Evolutionary conservation across 345 rosid genomes (phyloP), one percentile per base, ranked within the genome.

Genomic region (Salix caprea): DNA sequence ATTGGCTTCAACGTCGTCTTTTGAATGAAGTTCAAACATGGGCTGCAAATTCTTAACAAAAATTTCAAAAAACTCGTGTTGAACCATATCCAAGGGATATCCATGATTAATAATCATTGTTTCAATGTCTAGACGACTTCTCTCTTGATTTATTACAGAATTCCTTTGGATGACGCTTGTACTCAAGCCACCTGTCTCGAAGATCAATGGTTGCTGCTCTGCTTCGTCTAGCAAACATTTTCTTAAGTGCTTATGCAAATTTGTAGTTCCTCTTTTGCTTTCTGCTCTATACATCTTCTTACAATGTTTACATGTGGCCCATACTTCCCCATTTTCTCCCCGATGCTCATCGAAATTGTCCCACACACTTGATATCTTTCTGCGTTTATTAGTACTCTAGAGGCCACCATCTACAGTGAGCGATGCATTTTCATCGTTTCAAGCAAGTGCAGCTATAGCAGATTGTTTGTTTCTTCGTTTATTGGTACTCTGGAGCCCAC

Each of bases 311-410:
- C 1, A 52, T 19, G 23, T 52, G 58, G 23, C 58, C 58, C 58
- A 19, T 19, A 6, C 58, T 52, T 52, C 23, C n/a, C 58, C 23
- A 52, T 52, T 52, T 52, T 52, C 60, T 52, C 1, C 24, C 23
- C 0, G 0, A 7, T 52, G 24, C 24, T 6, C 2, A 52, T 1
- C 10, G 24, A 52, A 52, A 0, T 0, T 0, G 3, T 52, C 58
- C 58, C 23, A 52, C 23, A 19, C 24, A 19, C 3, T 7, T 0
- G 52, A 46, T 46, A 14, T 4, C 18, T 13, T 46, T 46, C 6
- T 1, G 14, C 6, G 37, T 34, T 34, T 34, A 34, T 34, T 34
- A 34, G 37, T 34, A 34, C 7, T 34, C 0, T 42, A 7, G 37
- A 34, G 37, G 37, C 37, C 37, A 34, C 37, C 6, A 34, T 34